Percentiles rank a stretch among this genome's conserved stretches.
Evolutionary conservation across 73 alveolate species (phyloP).

Genomic region (Tetrahymena thermophila): DNA sequence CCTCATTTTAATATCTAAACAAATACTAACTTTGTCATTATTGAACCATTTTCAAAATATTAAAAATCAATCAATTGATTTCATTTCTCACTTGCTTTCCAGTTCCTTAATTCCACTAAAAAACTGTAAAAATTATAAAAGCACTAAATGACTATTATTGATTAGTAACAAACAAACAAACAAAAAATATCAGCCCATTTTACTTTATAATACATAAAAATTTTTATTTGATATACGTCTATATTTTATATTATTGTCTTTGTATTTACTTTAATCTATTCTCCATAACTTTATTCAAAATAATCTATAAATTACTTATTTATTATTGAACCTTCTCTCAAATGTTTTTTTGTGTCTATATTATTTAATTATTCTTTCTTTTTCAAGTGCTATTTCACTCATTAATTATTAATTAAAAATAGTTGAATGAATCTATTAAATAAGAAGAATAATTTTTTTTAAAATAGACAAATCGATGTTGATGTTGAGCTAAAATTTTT

Average conservation of each 20-base stretch:
- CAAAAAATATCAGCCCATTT: neutral
- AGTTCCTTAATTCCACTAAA: neutral
- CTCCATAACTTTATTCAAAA: neutral
- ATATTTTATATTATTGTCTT: no score
- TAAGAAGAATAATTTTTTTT: neutral
- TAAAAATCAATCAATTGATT: neutral
- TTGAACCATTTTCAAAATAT: no score
- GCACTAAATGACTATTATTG: neutral
- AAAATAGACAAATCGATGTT: neutral
- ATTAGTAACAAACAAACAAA: neutral
- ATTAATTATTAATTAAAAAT: no score
- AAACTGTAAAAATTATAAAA: neutral
- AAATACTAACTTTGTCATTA: neutral
- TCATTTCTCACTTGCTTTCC: neutral
- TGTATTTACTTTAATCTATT: neutral
- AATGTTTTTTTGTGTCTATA: neutral
- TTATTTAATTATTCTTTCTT: no score
- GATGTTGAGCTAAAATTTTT: neutral
- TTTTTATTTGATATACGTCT: neutral
- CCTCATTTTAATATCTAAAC: neutral
- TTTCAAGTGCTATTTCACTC: neutral
- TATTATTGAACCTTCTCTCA: neutral
- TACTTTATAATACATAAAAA: neutral
- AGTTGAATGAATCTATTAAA: neutral
- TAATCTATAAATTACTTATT: no score